A percentile compares a stretch with the other conserved stretches of the same genome.
These are phyloP conservation scores for Lanmaoa pseudosensibilis DNA, from an alignment of 768 basidiomycete genomes.

Conservation along the genomic window DNA sequence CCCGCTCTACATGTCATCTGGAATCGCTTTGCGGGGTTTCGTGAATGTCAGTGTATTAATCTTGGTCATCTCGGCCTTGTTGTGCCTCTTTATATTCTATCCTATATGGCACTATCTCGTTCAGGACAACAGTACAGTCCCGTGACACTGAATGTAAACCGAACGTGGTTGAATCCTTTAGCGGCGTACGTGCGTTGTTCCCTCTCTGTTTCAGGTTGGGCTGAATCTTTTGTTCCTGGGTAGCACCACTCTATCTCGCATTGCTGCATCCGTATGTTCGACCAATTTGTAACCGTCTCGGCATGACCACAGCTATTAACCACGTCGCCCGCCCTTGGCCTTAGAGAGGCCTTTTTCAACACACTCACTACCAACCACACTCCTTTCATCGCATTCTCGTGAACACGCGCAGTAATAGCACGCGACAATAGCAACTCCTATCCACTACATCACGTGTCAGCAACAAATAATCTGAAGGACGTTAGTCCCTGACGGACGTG, in stretches of 20 bases:
- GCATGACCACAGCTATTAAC: not conserved
- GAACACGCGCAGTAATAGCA: not conserved
- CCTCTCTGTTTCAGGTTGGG: not conserved
- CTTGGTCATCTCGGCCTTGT: constrained; percentile 56
- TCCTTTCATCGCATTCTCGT: not conserved
- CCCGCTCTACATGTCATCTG: constrained; percentile 23
- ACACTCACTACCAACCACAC: not conserved
- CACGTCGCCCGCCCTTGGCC: not conserved
- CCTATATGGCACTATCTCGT: constrained; percentile 53
- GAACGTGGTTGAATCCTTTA: not conserved
- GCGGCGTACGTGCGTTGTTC: constrained; percentile 8
- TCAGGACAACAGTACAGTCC: not conserved
- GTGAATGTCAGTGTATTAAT: constrained; percentile 71
- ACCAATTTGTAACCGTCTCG: not conserved
- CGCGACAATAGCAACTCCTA: not conserved
- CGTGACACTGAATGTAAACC: constrained; percentile 4
- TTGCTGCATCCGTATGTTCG: constrained; percentile 4
- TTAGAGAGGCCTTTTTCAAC: not conserved
- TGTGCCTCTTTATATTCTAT: constrained; percentile 79
- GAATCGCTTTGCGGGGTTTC: constrained; percentile 48
- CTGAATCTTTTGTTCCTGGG: not conserved
- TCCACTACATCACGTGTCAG: constrained; percentile 4
- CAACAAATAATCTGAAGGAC: constrained; percentile 14
- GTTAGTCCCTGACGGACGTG: not conserved
- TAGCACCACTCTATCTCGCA: constrained; percentile 3